Evolutionary conservation across 208 protist genomes (phyloP).

Genomic region (Crithidia fasciculata): DNA sequence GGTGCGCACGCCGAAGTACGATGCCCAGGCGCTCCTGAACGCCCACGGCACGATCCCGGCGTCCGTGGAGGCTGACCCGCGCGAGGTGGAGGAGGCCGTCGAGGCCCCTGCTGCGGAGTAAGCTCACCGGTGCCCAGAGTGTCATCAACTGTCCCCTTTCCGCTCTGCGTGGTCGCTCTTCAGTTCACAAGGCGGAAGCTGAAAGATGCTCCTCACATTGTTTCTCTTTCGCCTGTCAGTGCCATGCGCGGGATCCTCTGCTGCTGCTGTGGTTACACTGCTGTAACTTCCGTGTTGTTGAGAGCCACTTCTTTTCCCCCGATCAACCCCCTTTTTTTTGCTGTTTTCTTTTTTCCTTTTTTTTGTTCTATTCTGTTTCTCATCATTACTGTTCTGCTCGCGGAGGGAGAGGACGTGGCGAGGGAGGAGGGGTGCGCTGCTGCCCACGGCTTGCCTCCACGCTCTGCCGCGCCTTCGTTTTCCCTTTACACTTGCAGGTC

Average conservation of each 20-base stretch:
- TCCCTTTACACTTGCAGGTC: background rate
- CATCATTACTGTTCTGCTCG: background rate
- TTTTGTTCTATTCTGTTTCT: background rate
- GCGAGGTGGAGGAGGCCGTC: conserved; percentile 77
- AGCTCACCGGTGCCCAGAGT: background rate
- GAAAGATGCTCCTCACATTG: no score
- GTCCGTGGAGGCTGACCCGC: conserved; percentile 78
- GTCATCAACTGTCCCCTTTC: background rate
- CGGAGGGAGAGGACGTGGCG: background rate
- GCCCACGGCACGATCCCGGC: conserved; percentile 90
- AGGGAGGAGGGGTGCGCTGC: background rate
- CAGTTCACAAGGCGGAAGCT: no score
- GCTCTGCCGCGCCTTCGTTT: background rate
- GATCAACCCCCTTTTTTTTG: background rate
- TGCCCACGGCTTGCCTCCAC: background rate
- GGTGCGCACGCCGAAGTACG: conserved; percentile 97
- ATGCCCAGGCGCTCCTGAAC: conserved; percentile 92
- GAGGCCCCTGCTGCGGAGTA: conserved; percentile 54
- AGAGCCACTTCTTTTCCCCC: background rate
- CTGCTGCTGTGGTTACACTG: background rate
- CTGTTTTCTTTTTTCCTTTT: background rate
- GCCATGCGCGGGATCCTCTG: background rate
- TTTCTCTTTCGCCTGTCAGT: background rate
- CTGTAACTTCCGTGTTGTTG: background rate
- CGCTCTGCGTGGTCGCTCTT: no score